Percentiles rank a stretch among this genome's conserved stretches.
phyloP scores from a whole-genome alignment of 2,329 filamentous ascomycete species.

The Malbranchea zuffiana region DNA sequence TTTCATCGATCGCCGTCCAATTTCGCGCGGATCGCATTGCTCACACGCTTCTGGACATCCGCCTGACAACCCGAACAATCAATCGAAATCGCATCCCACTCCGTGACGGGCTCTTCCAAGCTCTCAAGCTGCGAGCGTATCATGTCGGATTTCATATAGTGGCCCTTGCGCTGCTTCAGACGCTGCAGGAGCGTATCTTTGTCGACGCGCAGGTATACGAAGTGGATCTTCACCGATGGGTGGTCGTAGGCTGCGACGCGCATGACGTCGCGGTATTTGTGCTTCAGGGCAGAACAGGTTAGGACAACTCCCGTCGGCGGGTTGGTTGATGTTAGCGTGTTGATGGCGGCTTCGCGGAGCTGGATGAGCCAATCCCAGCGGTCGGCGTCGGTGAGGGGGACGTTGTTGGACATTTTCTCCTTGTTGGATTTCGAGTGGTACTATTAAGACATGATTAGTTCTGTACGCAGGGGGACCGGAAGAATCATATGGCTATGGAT shows the following conservation, averaged over 20 bases:
- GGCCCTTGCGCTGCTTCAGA: constrained; percentile 62
- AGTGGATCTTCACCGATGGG: constrained; percentile 67
- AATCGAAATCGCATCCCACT: constrained; percentile 58
- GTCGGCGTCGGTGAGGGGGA: constrained; percentile 80
- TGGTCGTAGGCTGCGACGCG: constrained; percentile 68
- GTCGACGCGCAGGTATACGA: constrained; percentile 76
- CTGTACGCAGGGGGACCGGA: too few species aligned
- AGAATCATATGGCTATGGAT: neutral
- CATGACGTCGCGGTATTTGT: constrained; percentile 91
- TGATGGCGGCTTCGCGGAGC: constrained; percentile 54
- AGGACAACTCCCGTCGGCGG: constrained; percentile 66
- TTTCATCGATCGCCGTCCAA: constrained; percentile 12
- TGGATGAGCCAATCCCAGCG: constrained; percentile 93
- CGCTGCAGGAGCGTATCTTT: constrained; percentile 66
- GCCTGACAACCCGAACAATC: constrained; percentile 53
- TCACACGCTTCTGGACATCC: constrained; percentile 25
- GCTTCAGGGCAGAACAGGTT: constrained; percentile 91
- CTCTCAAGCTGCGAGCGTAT: constrained; percentile 82
- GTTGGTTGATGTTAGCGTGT: constrained; percentile 36
- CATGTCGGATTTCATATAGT: constrained; percentile 96
- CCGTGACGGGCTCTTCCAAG: constrained; percentile 75
- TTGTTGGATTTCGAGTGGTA: constrained; percentile 56
- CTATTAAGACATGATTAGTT: constrained; percentile 24
- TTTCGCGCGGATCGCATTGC: constrained; percentile 9
- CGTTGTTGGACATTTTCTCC: constrained; percentile 79